These are phyloP conservation scores for Ophiostoma perfectum DNA, from an alignment of 2,329 filamentous ascomycete species.

Conservation along the genomic window DNA sequence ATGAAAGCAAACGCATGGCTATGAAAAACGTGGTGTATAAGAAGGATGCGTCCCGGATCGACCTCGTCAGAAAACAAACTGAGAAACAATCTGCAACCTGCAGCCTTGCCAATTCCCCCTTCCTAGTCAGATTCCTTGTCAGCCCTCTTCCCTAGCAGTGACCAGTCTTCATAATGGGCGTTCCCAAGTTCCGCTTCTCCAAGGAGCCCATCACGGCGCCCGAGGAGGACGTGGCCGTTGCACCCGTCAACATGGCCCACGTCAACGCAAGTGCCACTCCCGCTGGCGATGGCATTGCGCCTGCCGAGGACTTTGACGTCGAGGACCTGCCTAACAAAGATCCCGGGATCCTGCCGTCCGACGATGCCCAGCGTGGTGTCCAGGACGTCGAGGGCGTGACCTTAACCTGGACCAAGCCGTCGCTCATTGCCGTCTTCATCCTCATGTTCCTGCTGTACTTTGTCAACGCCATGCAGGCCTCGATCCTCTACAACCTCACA, in stretches of 20 bases:
- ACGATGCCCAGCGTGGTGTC: slow-evolving; percentile 40
- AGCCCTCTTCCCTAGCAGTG: background rate
- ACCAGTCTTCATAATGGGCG: slow-evolving; percentile 15
- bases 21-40: slow-evolving; percentile 5
- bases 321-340: slow-evolving; percentile 19
- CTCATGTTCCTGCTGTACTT: slow-evolving; percentile 48
- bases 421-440: slow-evolving; percentile 40
- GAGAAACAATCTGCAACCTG: background rate
- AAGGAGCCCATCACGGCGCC: slow-evolving; percentile 12
- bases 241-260: slow-evolving; percentile 1
- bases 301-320: background rate
- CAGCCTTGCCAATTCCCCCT: background rate
- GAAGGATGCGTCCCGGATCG: background rate
- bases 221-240: slow-evolving; percentile 5
- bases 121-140: background rate
- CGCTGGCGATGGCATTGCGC: background rate
- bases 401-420: slow-evolving; percentile 38
- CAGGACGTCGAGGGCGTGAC: slow-evolving; percentile 45
- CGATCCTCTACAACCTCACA: slow-evolving; percentile 39
- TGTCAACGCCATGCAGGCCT: slow-evolving; percentile 44
- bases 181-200: slow-evolving; percentile 18
- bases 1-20: too few relatives aligned
- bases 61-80: background rate
- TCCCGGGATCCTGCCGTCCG: slow-evolving; percentile 10
- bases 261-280: background rate